These are phyloP conservation scores for Fusarium sp. DNA, from an alignment of 2,329 filamentous ascomycete genomes.

Conservation along the genomic window DNA sequence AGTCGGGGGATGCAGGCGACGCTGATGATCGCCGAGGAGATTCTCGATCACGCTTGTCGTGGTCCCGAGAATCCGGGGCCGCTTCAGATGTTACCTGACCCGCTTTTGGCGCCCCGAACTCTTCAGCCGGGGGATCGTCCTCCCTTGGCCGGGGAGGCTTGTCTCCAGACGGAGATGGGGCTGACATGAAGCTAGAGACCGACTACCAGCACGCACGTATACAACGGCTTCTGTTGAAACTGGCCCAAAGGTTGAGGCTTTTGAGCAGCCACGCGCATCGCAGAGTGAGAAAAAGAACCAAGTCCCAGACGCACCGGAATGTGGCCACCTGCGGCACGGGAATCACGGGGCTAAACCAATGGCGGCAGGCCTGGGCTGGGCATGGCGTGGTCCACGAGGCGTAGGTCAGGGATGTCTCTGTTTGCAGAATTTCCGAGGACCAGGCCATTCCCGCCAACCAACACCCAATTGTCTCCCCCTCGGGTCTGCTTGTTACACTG, in stretches of 20 bases:
- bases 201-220: no score
- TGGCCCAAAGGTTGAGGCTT: no score
- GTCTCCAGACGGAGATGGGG: background rate
- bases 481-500: background rate
- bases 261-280: no score
- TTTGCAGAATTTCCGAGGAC: constrained; percentile 1
- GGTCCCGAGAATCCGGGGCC: constrained; percentile 5
- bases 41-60: constrained; percentile 7
- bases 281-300: no score
- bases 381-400: constrained; percentile 18
- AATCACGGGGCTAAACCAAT: constrained; percentile 10
- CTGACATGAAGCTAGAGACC: background rate
- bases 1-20: constrained; percentile 8
- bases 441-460: constrained; percentile 2
- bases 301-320: background rate
- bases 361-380: background rate
- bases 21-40: background rate
- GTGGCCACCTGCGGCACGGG: background rate
- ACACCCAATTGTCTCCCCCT: background rate
- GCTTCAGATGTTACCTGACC: constrained; percentile 9
- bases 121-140: background rate
- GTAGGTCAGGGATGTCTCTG: background rate
- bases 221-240: no score
- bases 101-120: constrained; percentile 5
- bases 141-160: background rate